Evolutionary conservation across 352 stramenopile genomes (phyloP), one percentile per base, ranked within the genome.

Genomic region (Phytophthora tubulina): DNA sequence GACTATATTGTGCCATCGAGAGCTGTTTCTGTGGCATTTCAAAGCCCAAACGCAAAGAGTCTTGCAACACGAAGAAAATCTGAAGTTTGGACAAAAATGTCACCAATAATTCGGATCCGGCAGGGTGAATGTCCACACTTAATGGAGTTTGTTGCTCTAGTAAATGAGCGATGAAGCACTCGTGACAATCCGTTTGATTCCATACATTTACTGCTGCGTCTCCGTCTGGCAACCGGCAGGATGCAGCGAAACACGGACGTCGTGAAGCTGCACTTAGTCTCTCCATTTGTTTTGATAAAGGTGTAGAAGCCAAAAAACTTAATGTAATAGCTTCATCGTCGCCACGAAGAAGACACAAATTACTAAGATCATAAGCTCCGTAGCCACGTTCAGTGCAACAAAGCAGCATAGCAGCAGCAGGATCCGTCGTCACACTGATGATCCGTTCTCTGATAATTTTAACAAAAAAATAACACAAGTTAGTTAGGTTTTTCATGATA

Each of bases 341-440:
- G 4, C 67, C 79, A 1, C 82, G 79, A 17, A 95, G 68, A 5
- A 94, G 72, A 62, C 81, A 90, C 32, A 93, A 68, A 35, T 92
- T 84, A 64, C 84, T 91, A 15, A 95, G 72, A 38, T 95, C 88
- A 63, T 91, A 95, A 9, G 79, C 69, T 36, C 88, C 88, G 48
- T 91, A 93, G 33, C 58, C 65, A 1, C 59, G 75, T 49, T 90
- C 83, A 3, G 88, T 95, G 31, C 78, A 89, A 46, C 83, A 93
- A 13, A 93, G 62, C 11, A 93, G 60, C 30, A 76, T 84, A 2
- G 80, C 75, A 1, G 79, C 85, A 3, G 80, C 76, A 6, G 79
- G 70, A 52, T 94, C 85, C 1, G 84, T 78, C 21, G 73, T 76
- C 14, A 95, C 56, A 2, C 64, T 66, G 15, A 80, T 49, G 4